These are phyloP conservation scores for Cornus suecica DNA, from an alignment of 148 eudicot genomes.

Conservation along the genomic window DNA sequence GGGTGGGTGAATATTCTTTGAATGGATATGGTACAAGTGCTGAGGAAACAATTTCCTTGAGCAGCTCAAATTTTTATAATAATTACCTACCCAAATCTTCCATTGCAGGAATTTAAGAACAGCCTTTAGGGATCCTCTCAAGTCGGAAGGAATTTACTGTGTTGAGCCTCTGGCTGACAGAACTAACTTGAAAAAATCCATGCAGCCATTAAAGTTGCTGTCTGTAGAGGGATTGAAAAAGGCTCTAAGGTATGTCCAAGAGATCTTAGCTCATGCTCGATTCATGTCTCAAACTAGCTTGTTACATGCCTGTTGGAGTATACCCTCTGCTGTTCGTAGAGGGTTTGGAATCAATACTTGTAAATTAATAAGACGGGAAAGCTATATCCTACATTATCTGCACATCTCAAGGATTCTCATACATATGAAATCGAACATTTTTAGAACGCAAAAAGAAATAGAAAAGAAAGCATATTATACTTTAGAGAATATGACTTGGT, in stretches of 20 bases:
- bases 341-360: too few relatives aligned
- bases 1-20: constrained; percentile 52
- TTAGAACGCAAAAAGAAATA: too few relatives aligned
- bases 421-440: too few relatives aligned
- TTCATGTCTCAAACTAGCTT: neutral
- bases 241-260: constrained; percentile 66
- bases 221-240: constrained; percentile 83
- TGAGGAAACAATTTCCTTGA: neutral
- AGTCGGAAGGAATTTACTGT: constrained; percentile 68
- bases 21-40: too few relatives aligned
- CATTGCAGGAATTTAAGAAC: constrained; percentile 70
- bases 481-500: too few relatives aligned
- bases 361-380: too few relatives aligned
- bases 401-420: too few relatives aligned
- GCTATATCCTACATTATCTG: too few relatives aligned
- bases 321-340: too few relatives aligned
- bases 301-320: neutral
- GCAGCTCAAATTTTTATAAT: neutral
- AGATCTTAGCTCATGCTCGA: constrained; percentile 1
- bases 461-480: too few relatives aligned
- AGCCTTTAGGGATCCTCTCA: constrained; percentile 59
- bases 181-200: constrained; percentile 38
- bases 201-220: constrained; percentile 52
- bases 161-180: constrained; percentile 57
- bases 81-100: constrained; percentile 1